Conservation (phyloP, 2,329 filamentous ascomycete species). For the Verticillium tricorpus region DNA sequence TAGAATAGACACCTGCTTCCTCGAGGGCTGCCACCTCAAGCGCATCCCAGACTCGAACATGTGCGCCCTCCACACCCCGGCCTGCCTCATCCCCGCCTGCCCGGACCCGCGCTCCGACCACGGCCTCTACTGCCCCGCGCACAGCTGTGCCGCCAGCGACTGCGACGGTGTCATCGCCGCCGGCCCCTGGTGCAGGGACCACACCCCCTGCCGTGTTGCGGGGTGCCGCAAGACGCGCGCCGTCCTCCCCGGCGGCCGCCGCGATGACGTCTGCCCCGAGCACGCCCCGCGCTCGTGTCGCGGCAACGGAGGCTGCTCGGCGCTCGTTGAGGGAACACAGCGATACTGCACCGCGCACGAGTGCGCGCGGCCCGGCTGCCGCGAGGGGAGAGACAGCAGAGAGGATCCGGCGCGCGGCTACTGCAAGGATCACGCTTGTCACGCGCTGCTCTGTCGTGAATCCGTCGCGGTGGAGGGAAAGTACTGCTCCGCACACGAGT, state of each 20-base stretch:
- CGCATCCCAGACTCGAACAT: slow-evolving; percentile 5
- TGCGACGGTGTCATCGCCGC: slow-evolving; percentile 12
- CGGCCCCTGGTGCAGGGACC: slow-evolving; percentile 13
- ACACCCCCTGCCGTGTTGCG: slow-evolving; percentile 12
- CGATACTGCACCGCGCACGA: slow-evolving; percentile 9
- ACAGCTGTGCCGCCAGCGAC: slow-evolving; percentile 10
- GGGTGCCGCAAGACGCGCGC: slow-evolving; percentile 3
- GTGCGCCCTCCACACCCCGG: slow-evolving; percentile 11
- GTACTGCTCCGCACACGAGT: slow-evolving; percentile 11
- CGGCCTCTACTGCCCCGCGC: slow-evolving; percentile 10
- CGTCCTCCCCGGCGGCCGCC: background rate
- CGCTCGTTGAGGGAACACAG: background rate
- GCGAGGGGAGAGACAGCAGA: background rate
- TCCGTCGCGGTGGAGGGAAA: slow-evolving; percentile 1
- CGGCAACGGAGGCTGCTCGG: background rate
- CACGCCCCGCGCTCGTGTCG: slow-evolving; percentile 3
- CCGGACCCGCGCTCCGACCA: slow-evolving; percentile 3
- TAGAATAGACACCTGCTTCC: slow-evolving; percentile 13
- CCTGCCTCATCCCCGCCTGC: slow-evolving; percentile 13
- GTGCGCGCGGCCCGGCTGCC: slow-evolving; percentile 4
- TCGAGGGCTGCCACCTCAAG: slow-evolving; percentile 9
- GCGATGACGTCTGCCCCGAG: slow-evolving; percentile 1
- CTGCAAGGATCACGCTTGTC: slow-evolving; percentile 12
- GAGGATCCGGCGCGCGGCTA: background rate
- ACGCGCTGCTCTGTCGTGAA: slow-evolving; percentile 2